Percentiles rank a stretch among this genome's conserved stretches.
Conservation (phyloP, 2,329 filamentous ascomycete species). For the Hymenoscyphus occultus region DNA sequence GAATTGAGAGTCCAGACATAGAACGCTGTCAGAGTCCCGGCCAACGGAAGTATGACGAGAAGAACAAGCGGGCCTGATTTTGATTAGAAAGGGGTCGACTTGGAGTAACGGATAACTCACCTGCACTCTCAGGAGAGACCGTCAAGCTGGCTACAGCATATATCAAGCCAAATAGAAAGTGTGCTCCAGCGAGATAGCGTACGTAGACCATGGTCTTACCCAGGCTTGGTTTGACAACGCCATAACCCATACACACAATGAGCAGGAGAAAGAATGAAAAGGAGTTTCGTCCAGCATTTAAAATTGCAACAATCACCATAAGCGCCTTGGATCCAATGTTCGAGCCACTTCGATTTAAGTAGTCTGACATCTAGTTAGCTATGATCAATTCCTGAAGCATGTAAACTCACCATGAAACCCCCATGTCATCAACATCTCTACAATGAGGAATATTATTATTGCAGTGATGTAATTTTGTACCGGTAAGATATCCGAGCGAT, state of each 20-base stretch:
- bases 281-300: slow-evolving; percentile 92
- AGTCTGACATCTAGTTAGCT: slow-evolving; percentile 59
- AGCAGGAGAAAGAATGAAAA: slow-evolving; percentile 98
- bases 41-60: slow-evolving; percentile 87
- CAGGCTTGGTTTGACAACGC: slow-evolving; percentile 90
- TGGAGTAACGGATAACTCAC: slow-evolving; percentile 40
- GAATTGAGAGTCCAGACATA: slow-evolving; percentile 99
- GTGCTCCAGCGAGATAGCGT: slow-evolving; percentile 82
- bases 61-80: slow-evolving; percentile 75
- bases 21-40: slow-evolving; percentile 89
- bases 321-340: slow-evolving; percentile 80
- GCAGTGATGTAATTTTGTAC: slow-evolving; percentile 99
- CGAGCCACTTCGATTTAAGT: slow-evolving; percentile 83
- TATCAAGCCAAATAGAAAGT: slow-evolving; percentile 92
- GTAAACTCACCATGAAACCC: slow-evolving; percentile 75
- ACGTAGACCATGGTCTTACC: slow-evolving; percentile 94
- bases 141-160: slow-evolving; percentile 89
- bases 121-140: slow-evolving; percentile 81
- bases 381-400: background rate
- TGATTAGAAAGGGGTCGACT: slow-evolving; percentile 14
- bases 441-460: slow-evolving; percentile 86
- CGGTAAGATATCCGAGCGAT: slow-evolving; percentile 87
- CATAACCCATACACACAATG: slow-evolving; percentile 99
- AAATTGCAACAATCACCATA: slow-evolving; percentile 84
- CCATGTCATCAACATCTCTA: slow-evolving; percentile 99